Base-by-base conservation (phyloP, 2,329 filamentous ascomycete species). In the Xylariaceae sp. region DNA sequence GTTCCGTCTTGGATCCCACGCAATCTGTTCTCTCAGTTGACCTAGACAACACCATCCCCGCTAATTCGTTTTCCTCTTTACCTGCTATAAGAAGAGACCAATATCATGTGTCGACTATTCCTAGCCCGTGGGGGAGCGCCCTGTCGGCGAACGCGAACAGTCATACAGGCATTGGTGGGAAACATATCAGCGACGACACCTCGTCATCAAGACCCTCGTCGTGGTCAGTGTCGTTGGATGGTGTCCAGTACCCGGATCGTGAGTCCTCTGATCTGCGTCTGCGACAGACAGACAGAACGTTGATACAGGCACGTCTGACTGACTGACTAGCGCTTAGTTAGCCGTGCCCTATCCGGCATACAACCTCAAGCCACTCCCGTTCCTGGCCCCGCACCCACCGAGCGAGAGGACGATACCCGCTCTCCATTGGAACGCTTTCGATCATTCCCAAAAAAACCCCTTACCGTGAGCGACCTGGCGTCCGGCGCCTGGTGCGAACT, bases 401-500 rank as follows among this genome's bases (percentile, higher is more conserved):
- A 67, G 7, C 44, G 64, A 0, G 60, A 63, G 20, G 60, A 70
- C 10, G 76, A 79, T 48, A 67, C 63, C 2, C 73, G 71, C 19
- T 79, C 81, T 1, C 93, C 92, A 0, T 75, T 97, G 2, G 82
- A 91, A 60, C 85, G 89, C 32, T 96, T 96, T 66, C 88, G 93
- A 40, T 86, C 85, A 1, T 87, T 83, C 53, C 91, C 91, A 0
- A 88, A 82, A 67, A 93, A 91, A 69, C 86, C 90, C 0, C 81
- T 98, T 7, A 91, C 90, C 0, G 95, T 98, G 1, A 92, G 90
- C 2, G 95, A 99, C 72, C 76, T 98, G 20, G 86, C 93, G 0
- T 89, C 91, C 1, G 93, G 93, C 2, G 88, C 93, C 7, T 99
- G 95, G 95, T 99, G 95, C 72, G 93, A 99, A 73, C 73, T 98